Evolutionary conservation across 1,284 basidiomycete species (phyloP).

Genomic region (Ceratobasidium sp.): DNA sequence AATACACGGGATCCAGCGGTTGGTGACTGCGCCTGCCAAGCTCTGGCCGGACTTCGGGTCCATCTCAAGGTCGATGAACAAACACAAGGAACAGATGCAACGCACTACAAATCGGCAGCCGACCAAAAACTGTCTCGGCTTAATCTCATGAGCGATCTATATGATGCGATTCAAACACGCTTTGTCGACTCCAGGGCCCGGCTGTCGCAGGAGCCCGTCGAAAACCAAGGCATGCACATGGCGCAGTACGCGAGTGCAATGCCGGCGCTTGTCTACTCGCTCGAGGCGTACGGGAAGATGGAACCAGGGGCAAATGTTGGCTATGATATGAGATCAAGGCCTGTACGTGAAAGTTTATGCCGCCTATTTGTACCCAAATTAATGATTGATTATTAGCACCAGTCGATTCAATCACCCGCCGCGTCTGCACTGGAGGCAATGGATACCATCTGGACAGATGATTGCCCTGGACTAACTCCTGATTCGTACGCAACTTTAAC

Average conservation of each 20-base stretch:
- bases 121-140: not conserved
- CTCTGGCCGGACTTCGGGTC: not conserved
- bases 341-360: not conserved
- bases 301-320: not conserved
- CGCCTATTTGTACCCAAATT: not conserved
- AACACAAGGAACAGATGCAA: not conserved
- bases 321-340: not conserved
- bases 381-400: no score
- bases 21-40: slow-evolving; percentile 25
- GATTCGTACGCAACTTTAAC: not conserved
- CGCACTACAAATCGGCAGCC: no score
- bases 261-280: not conserved
- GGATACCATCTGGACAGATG: slow-evolving; percentile 6
- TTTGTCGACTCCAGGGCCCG: not conserved
- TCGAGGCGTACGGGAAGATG: not conserved
- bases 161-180: not conserved
- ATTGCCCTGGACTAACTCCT: slow-evolving; percentile 4
- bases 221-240: not conserved
- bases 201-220: not conserved
- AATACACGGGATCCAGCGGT: slow-evolving; percentile 17
- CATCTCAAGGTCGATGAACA: not conserved
- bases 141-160: not conserved
- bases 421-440: not conserved
- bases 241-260: not conserved
- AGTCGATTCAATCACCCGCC: not conserved